These are phyloP conservation scores for Epichloe sylvatica DNA, from an alignment of 2,329 filamentous ascomycete species.

Conservation along the genomic window DNA sequence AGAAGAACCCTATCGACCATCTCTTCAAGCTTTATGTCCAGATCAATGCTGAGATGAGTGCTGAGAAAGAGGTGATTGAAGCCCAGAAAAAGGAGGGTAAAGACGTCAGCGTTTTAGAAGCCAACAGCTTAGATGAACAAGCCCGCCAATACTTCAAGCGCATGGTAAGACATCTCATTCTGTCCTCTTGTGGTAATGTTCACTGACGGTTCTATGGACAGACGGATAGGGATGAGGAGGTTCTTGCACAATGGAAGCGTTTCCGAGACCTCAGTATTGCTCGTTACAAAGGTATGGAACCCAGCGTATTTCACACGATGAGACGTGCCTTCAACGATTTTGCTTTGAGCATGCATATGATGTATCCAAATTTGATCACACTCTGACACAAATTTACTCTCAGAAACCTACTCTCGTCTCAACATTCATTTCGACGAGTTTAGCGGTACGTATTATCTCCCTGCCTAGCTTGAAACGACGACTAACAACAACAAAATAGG, in stretches of 20 bases:
- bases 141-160: conserved; percentile 58
- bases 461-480: background rate
- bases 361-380: background rate
- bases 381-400: background rate
- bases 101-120: conserved; percentile 33
- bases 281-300: conserved; percentile 38
- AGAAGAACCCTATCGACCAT: conserved; percentile 65
- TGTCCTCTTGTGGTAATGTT: background rate
- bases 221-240: conserved; percentile 49
- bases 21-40: conserved; percentile 70
- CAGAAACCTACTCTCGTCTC: conserved; percentile 51
- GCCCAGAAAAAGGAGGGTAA: conserved; percentile 39
- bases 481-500: conserved; percentile 29
- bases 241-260: conserved; percentile 48
- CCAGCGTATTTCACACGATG: background rate
- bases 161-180: conserved; percentile 27
- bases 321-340: background rate
- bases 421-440: conserved; percentile 62
- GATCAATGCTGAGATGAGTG: conserved; percentile 54
- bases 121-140: conserved; percentile 54
- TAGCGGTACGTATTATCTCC: conserved; percentile 12
- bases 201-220: conserved; percentile 2
- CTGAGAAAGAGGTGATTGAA: conserved; percentile 53
- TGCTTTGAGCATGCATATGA: background rate
- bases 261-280: conserved; percentile 55